phyloP scores from a whole-genome alignment of 1,284 basidiomycete genomes.

The Trichosporon sp. region DNA sequence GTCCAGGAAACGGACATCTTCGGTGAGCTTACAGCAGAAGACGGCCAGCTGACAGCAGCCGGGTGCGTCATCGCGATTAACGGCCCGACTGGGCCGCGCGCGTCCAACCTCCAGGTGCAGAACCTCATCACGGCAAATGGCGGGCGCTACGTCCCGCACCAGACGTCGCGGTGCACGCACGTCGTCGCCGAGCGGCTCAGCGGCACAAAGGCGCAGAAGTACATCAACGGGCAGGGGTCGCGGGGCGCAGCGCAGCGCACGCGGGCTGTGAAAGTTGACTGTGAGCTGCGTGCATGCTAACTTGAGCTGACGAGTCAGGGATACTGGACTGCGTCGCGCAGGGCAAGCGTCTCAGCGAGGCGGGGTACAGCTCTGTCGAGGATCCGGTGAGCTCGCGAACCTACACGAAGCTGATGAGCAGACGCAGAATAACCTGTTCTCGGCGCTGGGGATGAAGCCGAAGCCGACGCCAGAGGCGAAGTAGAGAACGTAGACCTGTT shows the following conservation, averaged over 20 bases:
- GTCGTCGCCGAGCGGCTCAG: conserved; percentile 44
- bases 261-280: conserved; percentile 45
- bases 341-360: conserved; percentile 38
- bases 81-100: conserved; percentile 44
- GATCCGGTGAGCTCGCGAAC: conserved; percentile 37
- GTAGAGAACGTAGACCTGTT: neutral
- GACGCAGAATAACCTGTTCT: conserved; percentile 39
- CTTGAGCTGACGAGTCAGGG: conserved; percentile 29
- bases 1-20: neutral
- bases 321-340: conserved; percentile 42
- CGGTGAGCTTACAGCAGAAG: neutral
- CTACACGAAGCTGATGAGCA: conserved; percentile 1
- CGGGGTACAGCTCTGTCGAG: conserved; percentile 42
- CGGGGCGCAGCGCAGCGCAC: conserved; percentile 33
- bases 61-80: conserved; percentile 48
- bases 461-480: conserved; percentile 4
- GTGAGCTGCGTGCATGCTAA: conserved; percentile 26
- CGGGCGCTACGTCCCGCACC: conserved; percentile 37
- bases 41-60: conserved; percentile 22
- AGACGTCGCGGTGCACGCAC: conserved; percentile 41
- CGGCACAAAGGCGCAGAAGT: conserved; percentile 47
- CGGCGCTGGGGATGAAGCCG: conserved; percentile 32
- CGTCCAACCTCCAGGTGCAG: conserved; percentile 49
- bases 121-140: conserved; percentile 47
- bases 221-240: conserved; percentile 42